Conservation (phyloP, 176 grass and related monocot genomes). For the Cenchrus americanus region DNA sequence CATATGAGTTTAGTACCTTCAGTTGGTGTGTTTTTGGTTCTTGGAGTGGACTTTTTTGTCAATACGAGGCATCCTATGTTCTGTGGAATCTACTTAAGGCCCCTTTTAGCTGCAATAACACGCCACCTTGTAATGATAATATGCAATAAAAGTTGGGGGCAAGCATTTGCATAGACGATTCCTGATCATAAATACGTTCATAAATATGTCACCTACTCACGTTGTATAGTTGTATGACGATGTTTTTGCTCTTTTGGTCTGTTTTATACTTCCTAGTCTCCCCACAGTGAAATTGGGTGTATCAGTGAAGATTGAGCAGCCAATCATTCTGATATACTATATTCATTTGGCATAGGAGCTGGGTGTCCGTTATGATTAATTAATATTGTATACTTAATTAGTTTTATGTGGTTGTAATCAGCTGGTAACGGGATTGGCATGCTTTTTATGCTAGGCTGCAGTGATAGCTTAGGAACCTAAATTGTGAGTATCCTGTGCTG, state of each 20-base stretch:
- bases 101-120: not conserved
- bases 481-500: not conserved
- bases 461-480: not conserved
- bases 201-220: not conserved
- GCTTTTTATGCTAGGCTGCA: not conserved
- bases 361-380: not conserved
- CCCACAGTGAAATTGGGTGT: not conserved
- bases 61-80: constrained; percentile 39
- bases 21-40: not conserved
- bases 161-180: not conserved
- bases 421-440: not conserved
- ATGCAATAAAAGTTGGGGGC: constrained; percentile 39
- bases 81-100: not conserved
- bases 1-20: constrained; percentile 33
- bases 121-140: not conserved
- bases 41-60: constrained; percentile 13
- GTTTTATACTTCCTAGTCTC: not conserved
- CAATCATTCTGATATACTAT: not conserved
- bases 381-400: not conserved
- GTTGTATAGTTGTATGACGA: not conserved
- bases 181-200: not conserved
- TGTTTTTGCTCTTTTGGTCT: not conserved
- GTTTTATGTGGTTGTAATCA: not conserved
- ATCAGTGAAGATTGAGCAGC: not conserved
- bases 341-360: not conserved